phyloP scores from a whole-genome alignment of 2,329 filamentous ascomycete species.

The Fusarium tuaranense region DNA sequence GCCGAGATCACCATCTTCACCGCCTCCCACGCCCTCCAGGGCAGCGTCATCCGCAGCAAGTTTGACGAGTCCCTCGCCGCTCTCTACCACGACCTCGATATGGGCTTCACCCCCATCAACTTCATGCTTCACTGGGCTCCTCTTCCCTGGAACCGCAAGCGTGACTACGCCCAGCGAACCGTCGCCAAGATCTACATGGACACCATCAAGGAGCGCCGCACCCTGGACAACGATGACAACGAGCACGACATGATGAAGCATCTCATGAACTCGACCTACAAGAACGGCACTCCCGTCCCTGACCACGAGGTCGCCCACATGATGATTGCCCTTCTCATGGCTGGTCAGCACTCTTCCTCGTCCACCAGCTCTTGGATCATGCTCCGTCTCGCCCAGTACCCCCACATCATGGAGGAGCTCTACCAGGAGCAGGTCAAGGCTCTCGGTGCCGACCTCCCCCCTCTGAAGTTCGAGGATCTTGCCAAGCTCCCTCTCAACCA shows the following conservation, averaged over 20 bases:
- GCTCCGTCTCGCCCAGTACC: conserved; percentile 81
- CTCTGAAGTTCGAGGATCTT: conserved; percentile 81
- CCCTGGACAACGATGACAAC: conserved; percentile 60
- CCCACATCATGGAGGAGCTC: conserved; percentile 83
- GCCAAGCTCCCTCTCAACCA: conserved; percentile 83
- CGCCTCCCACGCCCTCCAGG: conserved; percentile 86
- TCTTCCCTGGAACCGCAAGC: conserved; percentile 86
- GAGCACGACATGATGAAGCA: conserved; percentile 88
- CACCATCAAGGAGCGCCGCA: conserved; percentile 80
- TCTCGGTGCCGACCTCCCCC: conserved; percentile 80
- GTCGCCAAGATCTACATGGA: conserved; percentile 86
- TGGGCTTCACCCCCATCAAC: conserved; percentile 90
- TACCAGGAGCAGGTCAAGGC: conserved; percentile 82
- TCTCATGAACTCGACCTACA: conserved; percentile 87
- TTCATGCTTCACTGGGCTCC: conserved; percentile 92
- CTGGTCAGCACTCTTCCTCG: conserved; percentile 89
- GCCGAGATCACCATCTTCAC: conserved; percentile 92
- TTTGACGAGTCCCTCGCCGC: conserved; percentile 85
- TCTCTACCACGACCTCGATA: conserved; percentile 89
- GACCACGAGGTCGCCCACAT: conserved; percentile 90
- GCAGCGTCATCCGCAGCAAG: conserved; percentile 81
- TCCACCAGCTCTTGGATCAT: conserved; percentile 89
- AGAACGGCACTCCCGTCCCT: conserved; percentile 81
- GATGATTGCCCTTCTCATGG: conserved; percentile 95
- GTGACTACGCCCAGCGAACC: conserved; percentile 82